Conservation (phyloP, 177 flowering plant species). For the Vitis hybrid region DNA sequence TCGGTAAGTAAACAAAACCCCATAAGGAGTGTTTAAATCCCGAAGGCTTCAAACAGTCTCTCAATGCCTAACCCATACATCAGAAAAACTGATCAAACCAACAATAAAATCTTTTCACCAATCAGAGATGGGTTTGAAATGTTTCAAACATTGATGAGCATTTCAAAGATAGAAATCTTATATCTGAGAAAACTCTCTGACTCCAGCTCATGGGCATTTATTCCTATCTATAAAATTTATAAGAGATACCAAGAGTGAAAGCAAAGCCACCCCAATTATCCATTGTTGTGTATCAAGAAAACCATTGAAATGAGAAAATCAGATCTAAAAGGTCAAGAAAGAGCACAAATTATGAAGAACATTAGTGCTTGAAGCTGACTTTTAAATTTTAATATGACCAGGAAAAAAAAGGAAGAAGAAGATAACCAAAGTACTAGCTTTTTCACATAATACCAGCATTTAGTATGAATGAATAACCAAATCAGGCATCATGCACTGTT, state of each 20-base stretch:
- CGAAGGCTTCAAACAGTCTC: neutral
- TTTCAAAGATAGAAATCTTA: neutral
- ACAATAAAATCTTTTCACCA: too few species aligned
- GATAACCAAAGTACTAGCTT: neutral
- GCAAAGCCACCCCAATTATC: neutral
- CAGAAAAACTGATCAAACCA: too few species aligned
- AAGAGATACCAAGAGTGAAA: neutral
- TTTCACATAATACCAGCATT: neutral
- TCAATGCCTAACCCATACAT: too few species aligned
- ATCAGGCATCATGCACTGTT: neutral
- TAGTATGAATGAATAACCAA: neutral
- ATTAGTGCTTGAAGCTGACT: neutral
- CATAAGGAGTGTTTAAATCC: neutral
- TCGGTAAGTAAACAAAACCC: neutral
- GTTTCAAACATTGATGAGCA: neutral
- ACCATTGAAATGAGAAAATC: neutral
- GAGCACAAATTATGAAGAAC: neutral
- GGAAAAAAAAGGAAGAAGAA: neutral
- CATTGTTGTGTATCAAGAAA: neutral
- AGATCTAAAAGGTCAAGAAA: slow-evolving; percentile 3
- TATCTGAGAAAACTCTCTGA: neutral
- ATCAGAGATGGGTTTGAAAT: neutral
- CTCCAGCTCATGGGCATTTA: neutral
- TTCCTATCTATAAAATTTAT: neutral
- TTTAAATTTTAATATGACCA: neutral